phyloP scores from a whole-genome alignment of 345 rosid species.

The Bruguiera parviflora region DNA sequence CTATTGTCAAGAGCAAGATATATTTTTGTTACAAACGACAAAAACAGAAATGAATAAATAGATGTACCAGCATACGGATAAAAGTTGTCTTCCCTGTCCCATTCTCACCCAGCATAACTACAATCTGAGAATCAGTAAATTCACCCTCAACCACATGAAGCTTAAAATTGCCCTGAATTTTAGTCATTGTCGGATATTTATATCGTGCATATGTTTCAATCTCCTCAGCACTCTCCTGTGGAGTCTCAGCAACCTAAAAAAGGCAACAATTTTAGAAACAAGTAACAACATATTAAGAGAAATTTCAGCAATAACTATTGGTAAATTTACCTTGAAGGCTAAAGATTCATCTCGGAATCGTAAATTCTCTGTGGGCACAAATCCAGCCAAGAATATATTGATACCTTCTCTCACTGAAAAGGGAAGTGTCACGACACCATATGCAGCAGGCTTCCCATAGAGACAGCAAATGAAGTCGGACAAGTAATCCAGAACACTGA shows the following conservation, averaged over 20 bases:
- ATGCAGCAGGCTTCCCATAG: slow-evolving; percentile 98
- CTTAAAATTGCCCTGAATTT: slow-evolving; percentile 79
- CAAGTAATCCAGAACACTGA: slow-evolving; percentile 91
- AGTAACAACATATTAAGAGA: neutral
- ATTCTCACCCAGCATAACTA: slow-evolving; percentile 98
- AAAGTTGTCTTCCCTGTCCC: slow-evolving; percentile 99
- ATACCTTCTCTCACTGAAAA: slow-evolving; percentile 98
- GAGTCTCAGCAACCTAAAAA: slow-evolving; percentile 95
- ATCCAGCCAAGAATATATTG: slow-evolving; percentile 92
- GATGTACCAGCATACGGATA: slow-evolving; percentile 90
- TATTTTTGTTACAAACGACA: neutral
- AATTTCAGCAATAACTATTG: neutral
- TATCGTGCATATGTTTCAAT: slow-evolving; percentile 93
- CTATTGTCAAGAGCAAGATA: slow-evolving; percentile 6
- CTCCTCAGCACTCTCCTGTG: slow-evolving; percentile 87
- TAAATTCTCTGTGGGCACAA: slow-evolving; percentile 91
- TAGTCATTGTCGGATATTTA: slow-evolving; percentile 86
- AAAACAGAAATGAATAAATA: neutral
- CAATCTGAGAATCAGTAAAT: slow-evolving; percentile 96
- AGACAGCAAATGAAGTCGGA: slow-evolving; percentile 97
- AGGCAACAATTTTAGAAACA: slow-evolving; percentile 15
- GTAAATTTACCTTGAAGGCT: slow-evolving; percentile 69
- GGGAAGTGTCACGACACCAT: slow-evolving; percentile 97
- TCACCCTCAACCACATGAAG: slow-evolving; percentile 88
- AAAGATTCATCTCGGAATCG: slow-evolving; percentile 92